Conservation (phyloP, 1,139 yeast genomes). For the Lodderomyces metapsilosis region DNA sequence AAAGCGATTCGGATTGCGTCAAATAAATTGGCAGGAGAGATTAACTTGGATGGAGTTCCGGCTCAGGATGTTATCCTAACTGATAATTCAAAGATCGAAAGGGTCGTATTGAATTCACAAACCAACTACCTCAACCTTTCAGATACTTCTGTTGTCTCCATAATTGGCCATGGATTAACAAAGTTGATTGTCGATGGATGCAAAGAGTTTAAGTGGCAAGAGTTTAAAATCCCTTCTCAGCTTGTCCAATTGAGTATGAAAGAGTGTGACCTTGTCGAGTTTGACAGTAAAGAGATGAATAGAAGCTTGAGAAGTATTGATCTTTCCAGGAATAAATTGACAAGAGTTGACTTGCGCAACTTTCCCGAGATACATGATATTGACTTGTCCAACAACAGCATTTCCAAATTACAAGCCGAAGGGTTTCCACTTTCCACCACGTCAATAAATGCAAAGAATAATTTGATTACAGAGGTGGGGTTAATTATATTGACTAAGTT, state of each 20-base stretch:
- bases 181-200: constrained; percentile 14
- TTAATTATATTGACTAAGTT: constrained; percentile 8
- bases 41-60: constrained; percentile 5
- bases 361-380: constrained; percentile 10
- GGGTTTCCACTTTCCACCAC: constrained; percentile 9
- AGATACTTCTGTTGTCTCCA: constrained; percentile 7
- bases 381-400: constrained; percentile 12
- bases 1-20: constrained; percentile 9
- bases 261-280: constrained; percentile 10
- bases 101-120: constrained; percentile 4
- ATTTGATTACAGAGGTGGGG: constrained; percentile 9
- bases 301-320: constrained; percentile 9
- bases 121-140: constrained; percentile 10
- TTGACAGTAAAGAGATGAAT: constrained; percentile 6
- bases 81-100: constrained; percentile 7
- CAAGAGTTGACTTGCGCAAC: constrained; percentile 7
- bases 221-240: constrained; percentile 10
- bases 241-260: constrained; percentile 12
- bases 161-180: constrained; percentile 12
- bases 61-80: constrained; percentile 9
- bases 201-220: constrained; percentile 10
- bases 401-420: constrained; percentile 3
- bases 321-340: constrained; percentile 11
- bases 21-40: constrained; percentile 7
- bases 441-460: constrained; percentile 13